Base-by-base conservation (phyloP, 73 alveolate genomes). In the Urostyla sp. region DNA sequence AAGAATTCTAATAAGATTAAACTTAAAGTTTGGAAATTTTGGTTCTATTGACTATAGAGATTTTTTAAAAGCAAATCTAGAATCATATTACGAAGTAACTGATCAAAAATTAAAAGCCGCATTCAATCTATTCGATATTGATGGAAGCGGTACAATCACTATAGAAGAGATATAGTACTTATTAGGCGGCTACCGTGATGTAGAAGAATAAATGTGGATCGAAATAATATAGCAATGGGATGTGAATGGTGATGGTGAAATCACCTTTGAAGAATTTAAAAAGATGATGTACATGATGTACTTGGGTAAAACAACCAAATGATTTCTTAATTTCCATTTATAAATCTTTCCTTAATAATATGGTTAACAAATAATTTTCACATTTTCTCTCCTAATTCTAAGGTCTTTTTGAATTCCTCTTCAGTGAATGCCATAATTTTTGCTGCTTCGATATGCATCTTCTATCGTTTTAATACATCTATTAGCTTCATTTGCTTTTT, bases 391-490 rank as follows among this genome's bases (percentile, higher is more conserved):
- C 89, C 87, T 55, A 90, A 67, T 73, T 95, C 99, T 75, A 95
- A 84, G 43, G 90, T 76, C 58, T 95, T 94, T 60, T 85, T 77
- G 69, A 94, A 94, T 81, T 94, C 98, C 57, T 94, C 98, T 75
- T 94, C 98, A 50, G 97, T 94, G 56, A 94, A 94, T 30, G 94
- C 88, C 16, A 94, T 91, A 55, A 92, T 43, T 78, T 95, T 92
- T 4, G 98, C 98, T 43, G 94, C 95, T 85, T 94, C 98, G 11
- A 94, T 55, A 73, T 94, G 98, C 80, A 87, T 91, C 84, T 94
- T 94, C 76, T 92, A 92, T 54, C 94, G 92, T 75, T 94, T 94
- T 24, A 94, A 91, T 10, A 94, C 84, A 73, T 94, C 96, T 60
- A 94, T 92, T 55, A 94, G 87, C 87, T 94, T 94, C 88, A 92